Conservation (phyloP, 139 green algal genomes). For the Yamagishiella unicocca region DNA sequence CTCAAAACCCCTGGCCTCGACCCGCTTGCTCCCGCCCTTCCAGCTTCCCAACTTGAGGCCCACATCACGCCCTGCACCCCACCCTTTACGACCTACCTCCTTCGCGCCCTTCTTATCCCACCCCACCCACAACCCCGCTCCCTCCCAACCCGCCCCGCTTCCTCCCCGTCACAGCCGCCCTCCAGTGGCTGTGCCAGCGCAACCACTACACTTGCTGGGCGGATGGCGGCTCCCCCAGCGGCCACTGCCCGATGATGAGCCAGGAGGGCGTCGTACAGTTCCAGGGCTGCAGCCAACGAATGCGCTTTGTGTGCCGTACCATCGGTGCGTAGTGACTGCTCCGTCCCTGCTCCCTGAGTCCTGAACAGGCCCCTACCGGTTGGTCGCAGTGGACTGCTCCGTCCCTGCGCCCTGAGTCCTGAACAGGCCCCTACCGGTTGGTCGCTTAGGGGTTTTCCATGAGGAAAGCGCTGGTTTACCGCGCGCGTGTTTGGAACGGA, state of each 20-base stretch:
- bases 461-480: not conserved
- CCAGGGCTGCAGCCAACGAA: not conserved
- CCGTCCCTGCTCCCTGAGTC: not conserved
- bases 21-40: not conserved
- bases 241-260: slow-evolving; percentile 1
- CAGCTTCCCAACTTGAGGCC: not conserved
- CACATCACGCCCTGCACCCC: not conserved
- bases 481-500: not conserved
- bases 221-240: not conserved
- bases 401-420: not conserved
- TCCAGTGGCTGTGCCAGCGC: not conserved
- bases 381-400: not conserved
- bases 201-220: slow-evolving; percentile 11
- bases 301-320: slow-evolving; percentile 29
- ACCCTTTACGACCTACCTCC: not conserved
- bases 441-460: not conserved
- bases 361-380: not conserved
- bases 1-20: not conserved
- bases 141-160: not conserved
- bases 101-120: not conserved
- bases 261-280: not conserved
- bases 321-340: not conserved
- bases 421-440: not conserved
- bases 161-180: not conserved
- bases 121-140: not conserved